Conservation (phyloP, 177 flowering plant genomes). For the Vitis hybrid region DNA sequence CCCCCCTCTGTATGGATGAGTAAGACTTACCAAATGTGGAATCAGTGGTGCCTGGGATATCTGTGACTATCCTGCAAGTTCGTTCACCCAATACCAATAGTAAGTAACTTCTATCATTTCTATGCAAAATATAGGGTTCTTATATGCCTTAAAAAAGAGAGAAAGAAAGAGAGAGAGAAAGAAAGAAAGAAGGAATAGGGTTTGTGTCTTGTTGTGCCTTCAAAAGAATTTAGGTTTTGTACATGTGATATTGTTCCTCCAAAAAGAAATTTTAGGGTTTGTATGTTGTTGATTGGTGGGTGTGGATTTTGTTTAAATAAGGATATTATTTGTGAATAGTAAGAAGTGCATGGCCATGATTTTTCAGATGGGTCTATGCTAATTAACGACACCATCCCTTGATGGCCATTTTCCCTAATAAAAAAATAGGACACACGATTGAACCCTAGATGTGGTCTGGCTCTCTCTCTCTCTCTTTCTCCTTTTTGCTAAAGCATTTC, state of each 20-base stretch:
- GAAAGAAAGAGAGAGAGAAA: no score
- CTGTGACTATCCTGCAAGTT: constrained; percentile 70
- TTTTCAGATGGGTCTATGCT: neutral
- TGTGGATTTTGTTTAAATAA: neutral
- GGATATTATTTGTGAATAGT: neutral
- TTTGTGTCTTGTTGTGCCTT: no score
- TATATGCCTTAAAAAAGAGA: no score
- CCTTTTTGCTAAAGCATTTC: neutral
- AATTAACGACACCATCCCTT: neutral
- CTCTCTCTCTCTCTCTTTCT: no score
- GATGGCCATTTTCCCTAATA: no score
- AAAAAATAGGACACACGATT: no score
- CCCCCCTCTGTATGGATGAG: neutral
- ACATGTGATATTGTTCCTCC: no score
- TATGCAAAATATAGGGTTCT: neutral
- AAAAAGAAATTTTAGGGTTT: neutral
- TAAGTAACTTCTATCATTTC: neutral
- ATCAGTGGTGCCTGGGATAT: constrained; percentile 90
- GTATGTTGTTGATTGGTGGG: neutral
- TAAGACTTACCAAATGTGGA: constrained; percentile 60
- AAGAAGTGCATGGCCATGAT: neutral
- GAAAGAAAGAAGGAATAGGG: no score
- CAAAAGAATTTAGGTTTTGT: no score
- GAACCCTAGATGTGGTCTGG: no score
- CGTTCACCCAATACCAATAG: neutral